Evolutionary conservation across 2,329 filamentous ascomycete genomes (phyloP).

Genomic region (Graphium sp.): DNA sequence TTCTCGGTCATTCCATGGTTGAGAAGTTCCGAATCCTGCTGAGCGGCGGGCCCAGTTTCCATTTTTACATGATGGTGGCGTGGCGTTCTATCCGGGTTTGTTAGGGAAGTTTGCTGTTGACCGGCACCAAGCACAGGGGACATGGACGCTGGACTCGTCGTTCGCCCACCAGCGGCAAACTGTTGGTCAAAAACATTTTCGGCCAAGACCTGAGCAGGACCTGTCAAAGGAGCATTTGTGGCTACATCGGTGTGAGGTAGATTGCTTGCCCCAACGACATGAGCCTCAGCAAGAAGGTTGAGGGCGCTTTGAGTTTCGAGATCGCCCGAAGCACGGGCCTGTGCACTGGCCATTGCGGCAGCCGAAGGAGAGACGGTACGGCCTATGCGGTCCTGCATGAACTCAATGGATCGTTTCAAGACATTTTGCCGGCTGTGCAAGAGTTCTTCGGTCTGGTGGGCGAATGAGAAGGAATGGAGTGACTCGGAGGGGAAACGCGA

Average conservation of each 20-base stretch:
- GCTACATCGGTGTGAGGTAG: constrained; percentile 28
- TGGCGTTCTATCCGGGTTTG: too few species aligned
- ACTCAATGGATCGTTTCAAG: constrained; percentile 84
- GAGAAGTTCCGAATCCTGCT: too few species aligned
- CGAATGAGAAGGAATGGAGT: constrained; percentile 94
- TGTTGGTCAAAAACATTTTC: constrained; percentile 76
- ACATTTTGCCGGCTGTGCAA: constrained; percentile 86
- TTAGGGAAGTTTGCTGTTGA: too few species aligned
- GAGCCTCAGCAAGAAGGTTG: constrained; percentile 68
- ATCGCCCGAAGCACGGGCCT: constrained; percentile 69
- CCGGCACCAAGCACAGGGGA: too few species aligned
- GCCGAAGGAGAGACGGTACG: constrained; percentile 53
- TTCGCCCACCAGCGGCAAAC: constrained; percentile 35
- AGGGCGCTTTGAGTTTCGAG: constrained; percentile 80
- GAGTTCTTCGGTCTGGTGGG: constrained; percentile 84
- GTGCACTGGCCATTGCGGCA: constrained; percentile 63
- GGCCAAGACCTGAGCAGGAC: constrained; percentile 55
- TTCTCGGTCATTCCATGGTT: too few species aligned
- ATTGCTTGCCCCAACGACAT: constrained; percentile 56
- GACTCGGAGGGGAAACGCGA: constrained; percentile 89
- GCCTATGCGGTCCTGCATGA: constrained; percentile 83
- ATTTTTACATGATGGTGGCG: too few species aligned
- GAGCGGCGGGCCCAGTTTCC: too few species aligned
- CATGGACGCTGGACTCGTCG: too few species aligned
- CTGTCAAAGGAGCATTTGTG: constrained; percentile 49